A percentile compares a stretch with the other conserved stretches of the same genome.
phyloP scores from a whole-genome alignment of 805 yeast species.

The Torulaspora delbrueckii region DNA sequence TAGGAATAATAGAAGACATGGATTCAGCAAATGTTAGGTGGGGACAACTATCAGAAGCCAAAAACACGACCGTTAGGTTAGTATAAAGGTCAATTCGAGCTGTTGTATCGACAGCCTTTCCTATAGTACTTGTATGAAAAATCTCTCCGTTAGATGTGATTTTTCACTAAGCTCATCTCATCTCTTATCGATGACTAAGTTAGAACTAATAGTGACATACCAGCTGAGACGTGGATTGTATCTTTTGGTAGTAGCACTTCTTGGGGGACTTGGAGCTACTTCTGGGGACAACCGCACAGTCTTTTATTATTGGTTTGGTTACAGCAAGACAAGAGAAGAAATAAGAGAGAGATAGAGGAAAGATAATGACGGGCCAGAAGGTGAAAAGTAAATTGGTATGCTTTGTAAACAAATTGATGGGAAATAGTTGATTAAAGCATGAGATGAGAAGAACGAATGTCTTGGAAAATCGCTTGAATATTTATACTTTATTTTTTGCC shows the following conservation, averaged over 20 bases:
- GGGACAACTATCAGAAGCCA: slow-evolving; percentile 5
- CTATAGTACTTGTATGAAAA: neutral
- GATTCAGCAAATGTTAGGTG: slow-evolving; percentile 5
- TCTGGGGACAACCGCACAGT: slow-evolving; percentile 2
- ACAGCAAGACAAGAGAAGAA: slow-evolving; percentile 1
- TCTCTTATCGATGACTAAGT: neutral
- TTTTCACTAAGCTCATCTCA: slow-evolving; percentile 6
- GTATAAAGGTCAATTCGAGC: neutral
- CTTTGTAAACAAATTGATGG: slow-evolving; percentile 6
- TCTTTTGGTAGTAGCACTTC: neutral
- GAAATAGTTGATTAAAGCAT: neutral
- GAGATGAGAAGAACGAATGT: neutral
- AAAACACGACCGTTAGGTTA: neutral
- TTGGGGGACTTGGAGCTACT: slow-evolving; percentile 2
- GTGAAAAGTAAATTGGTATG: slow-evolving; percentile 19
- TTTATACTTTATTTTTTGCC: slow-evolving; percentile 15
- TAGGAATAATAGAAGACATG: slow-evolving; percentile 45
- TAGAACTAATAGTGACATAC: neutral
- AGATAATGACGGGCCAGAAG: slow-evolving; percentile 7
- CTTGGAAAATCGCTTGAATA: slow-evolving; percentile 9
- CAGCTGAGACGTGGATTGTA: neutral
- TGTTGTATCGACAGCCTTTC: neutral
- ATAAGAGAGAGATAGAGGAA: neutral
- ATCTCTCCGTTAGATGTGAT: neutral
- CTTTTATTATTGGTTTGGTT: slow-evolving; percentile 11